Percentiles rank a stretch among this genome's conserved stretches.
phyloP scores from a whole-genome alignment of 371 early-diverging fungal genomes.

The Syncephalastrum sp. region DNA sequence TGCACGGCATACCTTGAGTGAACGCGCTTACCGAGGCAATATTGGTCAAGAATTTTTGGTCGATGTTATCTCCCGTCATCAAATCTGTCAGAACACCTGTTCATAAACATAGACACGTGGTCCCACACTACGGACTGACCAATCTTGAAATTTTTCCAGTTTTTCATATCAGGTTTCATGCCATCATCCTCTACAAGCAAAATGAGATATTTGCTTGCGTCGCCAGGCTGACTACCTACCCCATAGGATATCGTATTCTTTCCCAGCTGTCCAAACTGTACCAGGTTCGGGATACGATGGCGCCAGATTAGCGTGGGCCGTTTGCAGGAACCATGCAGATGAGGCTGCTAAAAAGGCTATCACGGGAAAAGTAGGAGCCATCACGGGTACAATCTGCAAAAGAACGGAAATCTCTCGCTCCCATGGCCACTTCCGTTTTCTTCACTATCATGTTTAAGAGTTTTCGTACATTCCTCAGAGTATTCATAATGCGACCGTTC shows the following conservation, averaged over 20 bases:
- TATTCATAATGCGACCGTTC: no score
- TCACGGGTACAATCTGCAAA: no score
- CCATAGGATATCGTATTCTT: constrained; percentile 26
- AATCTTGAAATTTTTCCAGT: constrained; percentile 33
- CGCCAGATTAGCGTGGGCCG: constrained; percentile 21
- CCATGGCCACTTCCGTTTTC: no score
- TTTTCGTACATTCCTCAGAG: no score
- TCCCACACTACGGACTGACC: constrained; percentile 16
- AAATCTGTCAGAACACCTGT: constrained; percentile 20
- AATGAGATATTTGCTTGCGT: constrained; percentile 1
- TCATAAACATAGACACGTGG: no score
- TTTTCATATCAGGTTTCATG: constrained; percentile 11
- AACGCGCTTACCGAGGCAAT: constrained; percentile 23
- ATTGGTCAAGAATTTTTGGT: constrained; percentile 25
- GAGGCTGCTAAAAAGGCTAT: no score
- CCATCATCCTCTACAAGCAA: constrained; percentile 20
- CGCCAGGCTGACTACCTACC: constrained; percentile 4
- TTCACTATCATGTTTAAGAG: no score
- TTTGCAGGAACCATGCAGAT: no score
- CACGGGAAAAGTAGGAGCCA: no score
- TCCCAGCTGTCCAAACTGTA: constrained; percentile 32
- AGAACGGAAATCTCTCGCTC: no score
- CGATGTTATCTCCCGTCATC: constrained; percentile 40
- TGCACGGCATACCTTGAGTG: no score
- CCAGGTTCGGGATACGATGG: constrained; percentile 29